Evolutionary conservation across 208 protist genomes (phyloP).

Genomic region (Leishmania aethiopica): DNA sequence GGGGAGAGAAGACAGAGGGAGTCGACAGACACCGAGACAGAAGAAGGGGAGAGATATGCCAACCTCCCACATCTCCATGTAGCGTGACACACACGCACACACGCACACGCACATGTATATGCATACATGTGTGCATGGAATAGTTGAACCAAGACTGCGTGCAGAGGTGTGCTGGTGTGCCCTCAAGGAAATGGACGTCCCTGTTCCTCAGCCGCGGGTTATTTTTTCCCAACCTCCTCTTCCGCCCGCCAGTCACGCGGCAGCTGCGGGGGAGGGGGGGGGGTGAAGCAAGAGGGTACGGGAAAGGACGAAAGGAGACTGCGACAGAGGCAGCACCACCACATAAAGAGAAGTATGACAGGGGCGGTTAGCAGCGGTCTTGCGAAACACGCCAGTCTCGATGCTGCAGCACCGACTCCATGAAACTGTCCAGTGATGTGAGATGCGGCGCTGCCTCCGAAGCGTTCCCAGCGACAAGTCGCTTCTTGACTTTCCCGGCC

Average conservation of each 20-base stretch:
- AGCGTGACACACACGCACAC: background rate
- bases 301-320: background rate
- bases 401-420: slow-evolving; percentile 26
- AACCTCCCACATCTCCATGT: background rate
- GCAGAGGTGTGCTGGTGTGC: background rate
- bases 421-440: slow-evolving; percentile 20
- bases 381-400: slow-evolving; percentile 13
- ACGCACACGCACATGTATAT: background rate
- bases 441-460: background rate
- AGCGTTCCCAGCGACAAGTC: background rate
- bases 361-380: background rate
- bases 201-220: background rate
- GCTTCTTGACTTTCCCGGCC: background rate
- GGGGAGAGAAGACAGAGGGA: background rate
- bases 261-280: background rate
- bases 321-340: background rate
- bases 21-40: background rate
- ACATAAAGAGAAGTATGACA: background rate
- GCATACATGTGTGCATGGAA: background rate
- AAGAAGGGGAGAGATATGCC: background rate
- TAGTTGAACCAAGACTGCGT: background rate
- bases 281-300: background rate
- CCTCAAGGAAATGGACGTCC: background rate
- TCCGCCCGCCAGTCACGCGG: background rate
- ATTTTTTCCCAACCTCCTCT: background rate